These are phyloP conservation scores for Podila epigama DNA, from an alignment of 192 early-diverging fungal genomes.

Conservation along the genomic window DNA sequence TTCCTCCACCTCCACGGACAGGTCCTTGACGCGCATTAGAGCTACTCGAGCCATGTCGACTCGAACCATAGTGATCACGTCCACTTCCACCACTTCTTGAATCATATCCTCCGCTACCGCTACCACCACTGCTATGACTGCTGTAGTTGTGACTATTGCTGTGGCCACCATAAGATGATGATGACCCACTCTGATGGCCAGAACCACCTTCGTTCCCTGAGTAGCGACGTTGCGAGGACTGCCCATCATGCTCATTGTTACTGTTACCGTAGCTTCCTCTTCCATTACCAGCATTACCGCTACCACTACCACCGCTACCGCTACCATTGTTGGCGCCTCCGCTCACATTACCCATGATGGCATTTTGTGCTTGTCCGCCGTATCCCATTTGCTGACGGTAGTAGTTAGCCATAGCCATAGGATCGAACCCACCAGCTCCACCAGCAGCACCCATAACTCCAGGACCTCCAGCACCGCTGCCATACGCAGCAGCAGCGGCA, in stretches of 20 bases:
- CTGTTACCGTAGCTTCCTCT: slow-evolving; percentile 7
- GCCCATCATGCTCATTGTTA: no score
- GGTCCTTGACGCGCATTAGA: slow-evolving; percentile 30
- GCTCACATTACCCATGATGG: slow-evolving; percentile 6
- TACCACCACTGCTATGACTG: slow-evolving; percentile 7
- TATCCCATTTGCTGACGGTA: slow-evolving; percentile 39
- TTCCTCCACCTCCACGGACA: slow-evolving; percentile 20
- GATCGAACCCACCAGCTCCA: slow-evolving; percentile 29
- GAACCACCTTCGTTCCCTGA: slow-evolving; percentile 2
- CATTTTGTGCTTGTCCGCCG: slow-evolving; percentile 17
- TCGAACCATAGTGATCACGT: slow-evolving; percentile 7
- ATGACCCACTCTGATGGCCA: not conserved
- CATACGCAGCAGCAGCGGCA: slow-evolving; percentile 28
- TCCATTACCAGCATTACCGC: no score
- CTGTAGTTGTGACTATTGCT: slow-evolving; percentile 21
- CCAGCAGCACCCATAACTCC: slow-evolving; percentile 9
- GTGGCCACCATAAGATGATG: slow-evolving; percentile 14
- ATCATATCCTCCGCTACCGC: slow-evolving; percentile 17
- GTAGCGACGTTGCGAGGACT: no score
- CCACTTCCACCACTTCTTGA: slow-evolving; percentile 14
- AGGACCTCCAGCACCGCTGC: slow-evolving; percentile 5
- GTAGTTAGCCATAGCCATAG: slow-evolving; percentile 24
- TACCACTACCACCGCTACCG: slow-evolving; percentile 4
- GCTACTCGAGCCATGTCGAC: slow-evolving; percentile 4
- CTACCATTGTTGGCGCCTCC: slow-evolving; percentile 21